Percentiles rank a stretch among this genome's conserved stretches.
These are phyloP conservation scores for Novymonas esmeraldas DNA, from an alignment of 208 protist genomes.

Conservation along the genomic window DNA sequence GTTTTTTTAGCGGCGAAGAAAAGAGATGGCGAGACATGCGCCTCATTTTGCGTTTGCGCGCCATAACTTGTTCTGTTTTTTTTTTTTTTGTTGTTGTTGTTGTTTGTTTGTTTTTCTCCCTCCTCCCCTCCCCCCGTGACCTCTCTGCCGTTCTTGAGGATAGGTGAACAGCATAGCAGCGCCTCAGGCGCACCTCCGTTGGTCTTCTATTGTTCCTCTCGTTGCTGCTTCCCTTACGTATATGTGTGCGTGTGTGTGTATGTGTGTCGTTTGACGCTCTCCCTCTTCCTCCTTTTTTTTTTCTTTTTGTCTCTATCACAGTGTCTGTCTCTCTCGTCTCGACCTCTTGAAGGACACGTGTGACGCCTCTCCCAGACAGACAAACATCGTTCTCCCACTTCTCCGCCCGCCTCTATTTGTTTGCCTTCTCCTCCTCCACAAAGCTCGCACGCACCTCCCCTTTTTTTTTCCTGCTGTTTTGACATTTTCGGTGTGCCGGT, in stretches of 20 bases:
- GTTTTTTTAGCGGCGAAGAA: too few species aligned
- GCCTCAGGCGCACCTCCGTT: background rate
- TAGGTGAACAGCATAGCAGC: background rate
- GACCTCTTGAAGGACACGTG: background rate
- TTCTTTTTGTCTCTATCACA: constrained; percentile 1
- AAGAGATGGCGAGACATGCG: too few species aligned
- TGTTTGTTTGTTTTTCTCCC: too few species aligned
- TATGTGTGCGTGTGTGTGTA: background rate
- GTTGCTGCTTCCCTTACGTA: background rate
- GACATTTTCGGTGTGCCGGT: background rate
- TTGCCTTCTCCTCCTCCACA: background rate
- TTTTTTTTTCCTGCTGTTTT: background rate
- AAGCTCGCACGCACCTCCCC: background rate
- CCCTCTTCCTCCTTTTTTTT: constrained; percentile 5
- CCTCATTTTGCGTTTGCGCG: too few species aligned
- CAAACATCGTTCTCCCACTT: background rate
- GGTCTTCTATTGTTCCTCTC: constrained; percentile 1
- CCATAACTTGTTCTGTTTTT: too few species aligned
- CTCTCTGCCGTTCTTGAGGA: too few species aligned
- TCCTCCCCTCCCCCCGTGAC: too few species aligned
- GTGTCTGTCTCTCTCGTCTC: background rate
- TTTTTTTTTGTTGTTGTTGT: too few species aligned
- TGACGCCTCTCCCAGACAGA: too few species aligned
- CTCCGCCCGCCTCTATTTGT: background rate
- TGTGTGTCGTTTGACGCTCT: background rate